Conservation (phyloP, 1,284 basidiomycete genomes). For the Irpex sp. region DNA sequence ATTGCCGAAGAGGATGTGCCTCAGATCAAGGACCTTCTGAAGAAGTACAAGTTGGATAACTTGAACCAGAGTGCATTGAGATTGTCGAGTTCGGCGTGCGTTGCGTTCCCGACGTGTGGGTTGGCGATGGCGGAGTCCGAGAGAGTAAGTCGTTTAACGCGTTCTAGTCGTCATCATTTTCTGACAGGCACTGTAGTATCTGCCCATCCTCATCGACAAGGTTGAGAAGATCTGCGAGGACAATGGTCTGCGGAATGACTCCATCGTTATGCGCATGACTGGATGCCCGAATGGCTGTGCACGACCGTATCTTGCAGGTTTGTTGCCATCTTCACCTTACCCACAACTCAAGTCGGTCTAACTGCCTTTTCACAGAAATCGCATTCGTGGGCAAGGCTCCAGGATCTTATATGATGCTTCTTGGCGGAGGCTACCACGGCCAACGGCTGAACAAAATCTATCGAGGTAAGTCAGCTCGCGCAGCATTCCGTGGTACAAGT, state of each 20-base stretch:
- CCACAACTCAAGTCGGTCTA: background rate
- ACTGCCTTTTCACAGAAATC: conserved; percentile 54
- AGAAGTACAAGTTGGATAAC: conserved; percentile 91
- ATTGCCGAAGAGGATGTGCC: conserved; percentile 72
- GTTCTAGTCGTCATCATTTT: conserved; percentile 5
- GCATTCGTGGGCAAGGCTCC: conserved; percentile 97
- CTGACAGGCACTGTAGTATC: conserved; percentile 51
- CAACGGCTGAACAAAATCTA: conserved; percentile 94
- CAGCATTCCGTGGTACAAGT: too few relatives aligned
- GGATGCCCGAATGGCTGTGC: conserved; percentile 95
- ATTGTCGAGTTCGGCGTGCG: conserved; percentile 89
- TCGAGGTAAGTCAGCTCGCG: conserved; percentile 44
- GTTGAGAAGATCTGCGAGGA: conserved; percentile 95
- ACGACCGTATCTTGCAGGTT: conserved; percentile 89
- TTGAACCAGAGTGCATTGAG: conserved; percentile 79
- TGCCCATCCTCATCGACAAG: conserved; percentile 94
- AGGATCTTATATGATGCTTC: conserved; percentile 91
- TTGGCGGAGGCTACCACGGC: conserved; percentile 94
- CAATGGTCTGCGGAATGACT: conserved; percentile 88
- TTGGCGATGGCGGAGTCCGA: conserved; percentile 96
- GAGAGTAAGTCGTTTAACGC: conserved; percentile 43
- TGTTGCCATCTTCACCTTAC: conserved; percentile 18
- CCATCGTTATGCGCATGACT: conserved; percentile 98
- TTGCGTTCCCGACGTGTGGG: conserved; percentile 96
- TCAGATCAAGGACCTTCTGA: conserved; percentile 77